Evolutionary conservation across 305 asterid genomes (phyloP).

Genomic region (Salvia sclarea): DNA sequence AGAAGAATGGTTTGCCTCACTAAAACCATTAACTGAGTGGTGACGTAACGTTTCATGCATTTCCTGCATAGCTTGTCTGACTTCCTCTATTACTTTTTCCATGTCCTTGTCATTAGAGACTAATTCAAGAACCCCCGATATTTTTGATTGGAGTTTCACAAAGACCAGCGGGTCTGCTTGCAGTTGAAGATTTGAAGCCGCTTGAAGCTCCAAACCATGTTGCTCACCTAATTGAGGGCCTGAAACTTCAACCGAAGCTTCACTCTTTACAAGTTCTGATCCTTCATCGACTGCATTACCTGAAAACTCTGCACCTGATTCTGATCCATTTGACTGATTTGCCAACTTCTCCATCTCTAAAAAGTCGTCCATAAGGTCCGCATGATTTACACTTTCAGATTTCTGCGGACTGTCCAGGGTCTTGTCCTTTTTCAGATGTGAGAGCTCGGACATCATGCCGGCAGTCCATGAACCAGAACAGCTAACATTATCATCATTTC

Average conservation of each 20-base stretch:
- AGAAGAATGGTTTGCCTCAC: slow-evolving; percentile 37
- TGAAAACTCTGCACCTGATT: slow-evolving; percentile 42
- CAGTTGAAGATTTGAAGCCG: slow-evolving; percentile 36
- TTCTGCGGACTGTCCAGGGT: slow-evolving; percentile 54
- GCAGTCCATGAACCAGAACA: slow-evolving; percentile 84
- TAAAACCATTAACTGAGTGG: slow-evolving; percentile 37
- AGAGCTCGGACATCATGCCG: slow-evolving; percentile 50
- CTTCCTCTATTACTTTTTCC: slow-evolving; percentile 54
- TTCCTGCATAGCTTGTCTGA: slow-evolving; percentile 58
- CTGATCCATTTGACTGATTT: slow-evolving; percentile 49
- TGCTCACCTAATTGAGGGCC: slow-evolving; percentile 38
- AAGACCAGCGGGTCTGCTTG: slow-evolving; percentile 44
- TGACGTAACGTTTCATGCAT: slow-evolving; percentile 42
- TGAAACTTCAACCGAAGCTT: slow-evolving; percentile 36
- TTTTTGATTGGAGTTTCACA: slow-evolving; percentile 57
- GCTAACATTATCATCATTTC: slow-evolving; percentile 68
- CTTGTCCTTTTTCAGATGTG: slow-evolving; percentile 71
- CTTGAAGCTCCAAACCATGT: slow-evolving; percentile 32
- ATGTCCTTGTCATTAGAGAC: slow-evolving; percentile 54
- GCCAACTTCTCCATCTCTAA: slow-evolving; percentile 98
- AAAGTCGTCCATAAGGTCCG: slow-evolving; percentile 92
- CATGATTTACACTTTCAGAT: slow-evolving; percentile 61
- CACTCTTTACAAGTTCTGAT: slow-evolving; percentile 42
- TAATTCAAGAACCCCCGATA: slow-evolving; percentile 60
- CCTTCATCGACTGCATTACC: slow-evolving; percentile 34